These are phyloP conservation scores for Aquilaria sinensis DNA, from an alignment of 345 rosid species.

Conservation along the genomic window DNA sequence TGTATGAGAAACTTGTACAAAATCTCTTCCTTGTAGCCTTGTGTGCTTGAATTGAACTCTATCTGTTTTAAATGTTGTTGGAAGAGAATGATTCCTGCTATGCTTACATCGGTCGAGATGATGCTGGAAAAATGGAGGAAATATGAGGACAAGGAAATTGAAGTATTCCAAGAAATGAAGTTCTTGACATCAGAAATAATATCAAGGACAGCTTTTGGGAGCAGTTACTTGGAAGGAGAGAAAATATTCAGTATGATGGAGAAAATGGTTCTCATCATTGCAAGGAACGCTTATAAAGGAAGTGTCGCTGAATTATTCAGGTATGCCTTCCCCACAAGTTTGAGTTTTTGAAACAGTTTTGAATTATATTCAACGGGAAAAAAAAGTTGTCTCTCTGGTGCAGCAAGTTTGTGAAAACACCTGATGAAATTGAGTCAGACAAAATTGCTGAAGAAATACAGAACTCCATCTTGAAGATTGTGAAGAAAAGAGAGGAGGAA, in stretches of 20 bases:
- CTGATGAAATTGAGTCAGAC: constrained; percentile 15
- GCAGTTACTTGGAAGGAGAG: constrained; percentile 35
- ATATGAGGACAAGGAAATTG: constrained; percentile 25
- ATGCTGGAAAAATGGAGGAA: constrained; percentile 41
- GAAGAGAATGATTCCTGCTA: constrained; percentile 29
- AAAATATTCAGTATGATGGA: constrained; percentile 27
- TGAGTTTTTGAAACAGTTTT: background rate
- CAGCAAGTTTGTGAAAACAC: constrained; percentile 17
- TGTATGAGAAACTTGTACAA: too few relatives aligned
- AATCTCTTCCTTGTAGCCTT: too few relatives aligned
- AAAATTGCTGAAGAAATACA: constrained; percentile 7
- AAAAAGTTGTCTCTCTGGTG: background rate
- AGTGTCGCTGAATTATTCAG: constrained; percentile 22
- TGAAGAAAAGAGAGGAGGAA: constrained; percentile 21
- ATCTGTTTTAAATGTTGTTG: background rate
- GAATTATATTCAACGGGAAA: background rate
- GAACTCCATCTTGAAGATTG: constrained; percentile 10
- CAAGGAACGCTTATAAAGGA: constrained; percentile 10
- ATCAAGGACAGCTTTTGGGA: constrained; percentile 47
- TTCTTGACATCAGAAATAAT: constrained; percentile 36
- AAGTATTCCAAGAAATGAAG: constrained; percentile 28
- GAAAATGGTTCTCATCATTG: constrained; percentile 7
- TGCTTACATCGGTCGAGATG: constrained; percentile 27
- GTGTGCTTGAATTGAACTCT: background rate
- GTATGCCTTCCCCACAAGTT: constrained; percentile 8